These are phyloP conservation scores for Petasospora fabianii DNA, from an alignment of 1,139 yeast genomes.

Conservation along the genomic window DNA sequence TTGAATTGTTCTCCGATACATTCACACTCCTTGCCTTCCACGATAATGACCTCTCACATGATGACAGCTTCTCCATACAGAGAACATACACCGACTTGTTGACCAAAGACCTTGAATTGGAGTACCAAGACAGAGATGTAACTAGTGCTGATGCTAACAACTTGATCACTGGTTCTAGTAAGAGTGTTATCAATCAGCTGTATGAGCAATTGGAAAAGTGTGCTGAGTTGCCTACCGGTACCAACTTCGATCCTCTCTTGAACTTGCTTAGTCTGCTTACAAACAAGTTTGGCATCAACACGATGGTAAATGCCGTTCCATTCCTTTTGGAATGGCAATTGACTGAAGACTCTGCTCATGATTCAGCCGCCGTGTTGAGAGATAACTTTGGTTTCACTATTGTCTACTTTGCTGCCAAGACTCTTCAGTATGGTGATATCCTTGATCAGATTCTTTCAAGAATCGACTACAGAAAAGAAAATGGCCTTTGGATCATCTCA, in stretches of 20 bases:
- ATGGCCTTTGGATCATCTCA: constrained; percentile 18
- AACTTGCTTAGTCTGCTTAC: constrained; percentile 33
- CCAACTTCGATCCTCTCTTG: constrained; percentile 29
- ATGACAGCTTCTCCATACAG: constrained; percentile 14
- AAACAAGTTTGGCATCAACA: constrained; percentile 43
- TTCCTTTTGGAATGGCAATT: constrained; percentile 46
- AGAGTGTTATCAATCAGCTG: constrained; percentile 24
- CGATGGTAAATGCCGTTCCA: constrained; percentile 43
- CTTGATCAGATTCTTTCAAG: constrained; percentile 14
- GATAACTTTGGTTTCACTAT: constrained; percentile 24
- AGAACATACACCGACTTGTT: constrained; percentile 20
- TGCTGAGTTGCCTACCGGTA: constrained; percentile 14
- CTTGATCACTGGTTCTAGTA: constrained; percentile 27
- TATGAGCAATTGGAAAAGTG: constrained; percentile 27
- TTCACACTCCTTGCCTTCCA: constrained; percentile 16
- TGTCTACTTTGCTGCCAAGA: constrained; percentile 14
- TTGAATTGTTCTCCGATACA: constrained; percentile 24
- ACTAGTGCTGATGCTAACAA: constrained; percentile 29
- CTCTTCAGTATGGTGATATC: constrained; percentile 12
- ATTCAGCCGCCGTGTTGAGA: constrained; percentile 7
- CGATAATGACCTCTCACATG: constrained; percentile 1
- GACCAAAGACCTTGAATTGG: constrained; percentile 17
- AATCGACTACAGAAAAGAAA: constrained; percentile 20
- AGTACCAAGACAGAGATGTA: constrained; percentile 24
- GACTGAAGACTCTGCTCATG: neutral